Conservation (phyloP, 2,329 filamentous ascomycete genomes). For the Colletotrichum kahawae region DNA sequence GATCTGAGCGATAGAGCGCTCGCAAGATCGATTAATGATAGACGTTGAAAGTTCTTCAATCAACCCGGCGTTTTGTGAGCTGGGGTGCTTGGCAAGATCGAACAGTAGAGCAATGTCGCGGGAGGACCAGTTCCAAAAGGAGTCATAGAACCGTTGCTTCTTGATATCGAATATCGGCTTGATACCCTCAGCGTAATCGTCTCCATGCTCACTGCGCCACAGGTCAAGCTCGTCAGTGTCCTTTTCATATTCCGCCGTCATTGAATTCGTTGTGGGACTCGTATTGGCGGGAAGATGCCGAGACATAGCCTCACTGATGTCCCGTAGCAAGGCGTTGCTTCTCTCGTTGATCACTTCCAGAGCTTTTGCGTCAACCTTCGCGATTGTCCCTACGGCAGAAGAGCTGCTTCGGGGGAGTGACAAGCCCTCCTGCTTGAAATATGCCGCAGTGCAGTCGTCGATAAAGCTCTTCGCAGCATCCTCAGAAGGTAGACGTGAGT, state of each 20-base stretch:
- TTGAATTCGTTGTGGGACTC: conserved; percentile 47
- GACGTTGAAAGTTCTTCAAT: conserved; percentile 76
- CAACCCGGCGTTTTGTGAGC: neutral
- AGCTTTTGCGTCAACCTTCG: conserved; percentile 87
- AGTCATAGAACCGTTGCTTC: conserved; percentile 96
- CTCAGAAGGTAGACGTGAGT: conserved; percentile 33
- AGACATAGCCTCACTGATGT: neutral
- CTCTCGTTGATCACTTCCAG: conserved; percentile 70
- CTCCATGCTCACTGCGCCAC: conserved; percentile 94
- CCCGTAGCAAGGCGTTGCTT: neutral
- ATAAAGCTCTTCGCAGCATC: neutral
- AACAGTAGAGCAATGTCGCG: conserved; percentile 63
- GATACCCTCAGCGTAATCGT: conserved; percentile 93
- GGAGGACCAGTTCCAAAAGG: conserved; percentile 98
- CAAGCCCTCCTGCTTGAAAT: neutral
- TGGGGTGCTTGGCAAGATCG: neutral
- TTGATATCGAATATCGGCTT: conserved; percentile 91
- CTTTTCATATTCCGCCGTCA: neutral
- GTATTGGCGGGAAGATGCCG: neutral
- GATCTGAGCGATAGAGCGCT: conserved; percentile 95
- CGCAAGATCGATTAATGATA: conserved; percentile 98
- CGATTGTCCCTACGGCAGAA: conserved; percentile 53
- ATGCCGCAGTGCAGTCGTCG: neutral
- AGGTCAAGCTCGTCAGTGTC: conserved; percentile 79
- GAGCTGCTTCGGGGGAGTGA: neutral